Conservation (phyloP, 352 stramenopile species). For the Globisporangium viniferum region DNA sequence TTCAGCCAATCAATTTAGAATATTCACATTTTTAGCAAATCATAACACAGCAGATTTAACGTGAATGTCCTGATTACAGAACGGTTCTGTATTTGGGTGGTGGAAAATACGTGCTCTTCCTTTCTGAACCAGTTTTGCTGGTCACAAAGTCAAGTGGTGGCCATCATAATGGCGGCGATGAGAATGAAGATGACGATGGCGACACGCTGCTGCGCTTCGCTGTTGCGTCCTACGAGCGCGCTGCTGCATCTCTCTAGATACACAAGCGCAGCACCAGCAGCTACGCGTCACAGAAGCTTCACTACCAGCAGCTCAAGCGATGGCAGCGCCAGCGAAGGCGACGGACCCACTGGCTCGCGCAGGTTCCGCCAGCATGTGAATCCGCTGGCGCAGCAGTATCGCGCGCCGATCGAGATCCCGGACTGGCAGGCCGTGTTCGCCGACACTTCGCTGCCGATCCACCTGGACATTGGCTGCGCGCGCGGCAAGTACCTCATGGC, state of each 20-base stretch:
- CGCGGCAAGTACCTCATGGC: slow-evolving; percentile 78
- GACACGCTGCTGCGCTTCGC: background rate
- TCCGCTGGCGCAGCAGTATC: slow-evolving; percentile 63
- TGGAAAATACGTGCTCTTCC: background rate
- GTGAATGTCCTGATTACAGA: background rate
- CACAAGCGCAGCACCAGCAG: background rate
- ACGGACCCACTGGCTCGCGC: slow-evolving; percentile 24
- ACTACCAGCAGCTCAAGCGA: background rate
- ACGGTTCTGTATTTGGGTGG: background rate
- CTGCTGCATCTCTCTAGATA: background rate
- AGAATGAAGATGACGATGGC: background rate
- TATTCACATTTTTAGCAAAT: background rate
- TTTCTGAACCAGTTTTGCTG: background rate
- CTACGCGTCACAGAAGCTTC: background rate
- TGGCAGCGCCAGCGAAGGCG: background rate
- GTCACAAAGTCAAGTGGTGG: background rate
- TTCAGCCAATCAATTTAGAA: background rate
- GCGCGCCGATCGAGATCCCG: slow-evolving; percentile 55
- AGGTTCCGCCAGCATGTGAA: slow-evolving; percentile 86
- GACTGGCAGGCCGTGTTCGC: slow-evolving; percentile 55
- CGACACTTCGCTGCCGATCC: slow-evolving; percentile 52
- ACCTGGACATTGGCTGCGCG: slow-evolving; percentile 80
- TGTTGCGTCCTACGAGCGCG: background rate
- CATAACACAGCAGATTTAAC: background rate
- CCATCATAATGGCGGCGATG: background rate